Percentiles rank a stretch among this genome's conserved stretches.
These are phyloP conservation scores for Penicillium herquei DNA, from an alignment of 495 filamentous ascomycete species.

Conservation along the genomic window DNA sequence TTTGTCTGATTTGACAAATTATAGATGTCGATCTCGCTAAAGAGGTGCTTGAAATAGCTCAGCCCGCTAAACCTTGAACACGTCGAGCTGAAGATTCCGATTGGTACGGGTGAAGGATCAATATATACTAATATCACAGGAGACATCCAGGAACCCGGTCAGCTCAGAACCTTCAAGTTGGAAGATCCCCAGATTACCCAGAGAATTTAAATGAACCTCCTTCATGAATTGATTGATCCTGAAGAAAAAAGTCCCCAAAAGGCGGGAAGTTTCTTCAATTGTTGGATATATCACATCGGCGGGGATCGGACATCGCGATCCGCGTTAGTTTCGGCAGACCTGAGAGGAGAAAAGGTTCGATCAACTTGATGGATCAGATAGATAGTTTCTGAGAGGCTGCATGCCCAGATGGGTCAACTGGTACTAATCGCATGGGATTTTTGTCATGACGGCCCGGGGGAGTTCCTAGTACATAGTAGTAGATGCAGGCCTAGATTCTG, in stretches of 20 bases:
- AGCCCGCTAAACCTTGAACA: too few species aligned
- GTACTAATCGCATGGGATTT: too few species aligned
- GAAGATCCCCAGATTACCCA: too few species aligned
- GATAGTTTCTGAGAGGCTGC: slow-evolving; percentile 12
- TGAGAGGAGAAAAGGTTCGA: background rate
- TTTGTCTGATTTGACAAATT: slow-evolving; percentile 12
- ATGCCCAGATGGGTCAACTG: too few species aligned
- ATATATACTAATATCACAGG: background rate
- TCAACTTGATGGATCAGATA: slow-evolving; percentile 22
- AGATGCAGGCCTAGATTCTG: too few species aligned
- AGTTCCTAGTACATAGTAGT: too few species aligned
- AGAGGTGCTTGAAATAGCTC: too few species aligned
- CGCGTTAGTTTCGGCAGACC: background rate
- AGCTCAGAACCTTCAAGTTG: too few species aligned
- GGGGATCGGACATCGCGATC: slow-evolving; percentile 19
- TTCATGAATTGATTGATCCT: background rate
- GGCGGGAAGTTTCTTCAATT: slow-evolving; percentile 9
- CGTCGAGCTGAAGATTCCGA: background rate
- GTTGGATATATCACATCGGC: slow-evolving; percentile 26
- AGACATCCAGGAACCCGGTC: slow-evolving; percentile 5
- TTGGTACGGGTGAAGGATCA: background rate
- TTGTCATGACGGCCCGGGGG: too few species aligned
- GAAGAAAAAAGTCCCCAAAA: slow-evolving; percentile 5
- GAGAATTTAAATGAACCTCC: too few species aligned
- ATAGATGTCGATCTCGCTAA: background rate